Base-by-base conservation (phyloP, 75 land plant genomes). In the Cunninghamia lanceolata region DNA sequence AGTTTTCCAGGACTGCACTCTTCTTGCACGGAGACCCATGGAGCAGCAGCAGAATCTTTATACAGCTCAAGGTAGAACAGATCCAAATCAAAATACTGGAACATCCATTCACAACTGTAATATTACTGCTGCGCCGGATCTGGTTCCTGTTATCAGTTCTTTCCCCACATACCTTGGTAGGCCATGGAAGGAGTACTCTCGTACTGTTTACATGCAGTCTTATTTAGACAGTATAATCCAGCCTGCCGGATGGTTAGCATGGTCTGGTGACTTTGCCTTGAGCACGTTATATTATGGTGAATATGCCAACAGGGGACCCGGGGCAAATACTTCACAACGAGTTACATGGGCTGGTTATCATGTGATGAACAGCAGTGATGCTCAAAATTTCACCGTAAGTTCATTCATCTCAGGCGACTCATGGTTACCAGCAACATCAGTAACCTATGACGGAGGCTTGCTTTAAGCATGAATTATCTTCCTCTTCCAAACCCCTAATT, bases 171-270 rank as follows among this genome's bases (percentile, higher is more conserved):
- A 93, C 88, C 86, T 94, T 9, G 97, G 97, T 0, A 84, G 97
- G 86, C 98, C 98, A 3, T 96, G 98, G 98, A 90, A 85, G 84
- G 17, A 40, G 16, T 96, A 93, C 84, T 91, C 96, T 1, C 86
- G 86, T 84, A 87, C 91, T 9, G 94, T 94, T 11, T 90, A 78
- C 87, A 84, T 94, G 50, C 91, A 92, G 79, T 94, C 92, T 25
- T 90, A 83, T 86, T 83, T 94, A 15, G 94, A 87, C 32, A 91
- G 46, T 9, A 82, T 89, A 19, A 87, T 96, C 7, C 85, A 91
- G 21, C 95, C 96, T 3, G 86, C 84, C 1, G 98, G 98, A 42
- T 96, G 96, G 96, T 53, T 83, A 30, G 68, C 80, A 19, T 95
- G 98, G 95, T 84, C 87, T 8, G 92, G 89, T 36, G 42, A 59